Conservation (phyloP, 2,329 filamentous ascomycete species). For the Fusarium hainanense region DNA sequence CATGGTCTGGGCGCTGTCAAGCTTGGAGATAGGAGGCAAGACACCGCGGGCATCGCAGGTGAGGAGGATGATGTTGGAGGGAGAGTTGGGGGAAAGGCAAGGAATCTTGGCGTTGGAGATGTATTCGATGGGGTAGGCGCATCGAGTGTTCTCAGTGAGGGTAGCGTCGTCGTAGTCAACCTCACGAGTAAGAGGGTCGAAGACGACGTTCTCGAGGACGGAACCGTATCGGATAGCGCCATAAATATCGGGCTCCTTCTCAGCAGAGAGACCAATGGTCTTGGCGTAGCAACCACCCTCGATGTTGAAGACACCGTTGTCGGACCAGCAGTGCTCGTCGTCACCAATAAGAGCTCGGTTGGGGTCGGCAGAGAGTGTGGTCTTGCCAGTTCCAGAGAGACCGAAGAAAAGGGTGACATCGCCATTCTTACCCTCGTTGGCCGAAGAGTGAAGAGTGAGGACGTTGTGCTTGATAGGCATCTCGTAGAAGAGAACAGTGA, state of each 20-base stretch:
- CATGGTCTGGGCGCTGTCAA: slow-evolving; percentile 95
- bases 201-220: slow-evolving; percentile 98
- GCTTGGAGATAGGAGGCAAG: slow-evolving; percentile 96
- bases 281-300: slow-evolving; percentile 99
- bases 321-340: slow-evolving; percentile 99
- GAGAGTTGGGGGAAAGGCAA: slow-evolving; percentile 87
- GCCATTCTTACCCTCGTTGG: slow-evolving; percentile 93
- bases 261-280: slow-evolving; percentile 94
- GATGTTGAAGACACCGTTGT: slow-evolving; percentile 98
- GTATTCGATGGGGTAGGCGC: slow-evolving; percentile 99
- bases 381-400: slow-evolving; percentile 98
- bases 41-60: slow-evolving; percentile 98
- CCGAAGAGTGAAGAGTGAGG: slow-evolving; percentile 96
- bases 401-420: slow-evolving; percentile 99
- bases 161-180: slow-evolving; percentile 97
- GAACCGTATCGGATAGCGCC: slow-evolving; percentile 96
- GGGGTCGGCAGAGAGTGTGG: slow-evolving; percentile 94
- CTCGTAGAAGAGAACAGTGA: slow-evolving; percentile 99
- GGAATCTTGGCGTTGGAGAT: slow-evolving; percentile 99
- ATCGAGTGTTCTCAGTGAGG: slow-evolving; percentile 97
- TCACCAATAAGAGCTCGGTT: slow-evolving; percentile 97
- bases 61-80: slow-evolving; percentile 96
- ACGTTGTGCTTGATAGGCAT: slow-evolving; percentile 99
- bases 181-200: slow-evolving; percentile 86
- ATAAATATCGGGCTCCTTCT: slow-evolving; percentile 99